Percentiles rank a stretch among this genome's conserved stretches.
Evolutionary conservation across 805 yeast species (phyloP).

Genomic region (Candida verbasci): DNA sequence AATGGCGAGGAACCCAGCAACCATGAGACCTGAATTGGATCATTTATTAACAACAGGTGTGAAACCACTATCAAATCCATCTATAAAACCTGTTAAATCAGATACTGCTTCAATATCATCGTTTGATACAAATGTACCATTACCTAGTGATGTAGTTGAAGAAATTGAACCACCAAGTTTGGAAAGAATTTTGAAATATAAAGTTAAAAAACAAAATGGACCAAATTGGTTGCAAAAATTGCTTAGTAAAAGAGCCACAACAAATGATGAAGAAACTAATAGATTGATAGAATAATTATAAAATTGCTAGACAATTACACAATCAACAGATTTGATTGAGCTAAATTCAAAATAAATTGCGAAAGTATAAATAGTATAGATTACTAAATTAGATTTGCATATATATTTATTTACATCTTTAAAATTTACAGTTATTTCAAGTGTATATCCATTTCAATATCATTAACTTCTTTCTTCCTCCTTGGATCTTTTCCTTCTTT

Average conservation of each 20-base stretch:
- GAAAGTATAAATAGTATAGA: too few relatives aligned
- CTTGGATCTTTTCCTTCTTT: slow-evolving; percentile 5
- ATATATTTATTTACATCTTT: too few relatives aligned
- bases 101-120: slow-evolving; percentile 17
- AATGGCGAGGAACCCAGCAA: slow-evolving; percentile 36
- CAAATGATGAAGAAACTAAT: slow-evolving; percentile 3
- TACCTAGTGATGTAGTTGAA: slow-evolving; percentile 18
- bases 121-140: slow-evolving; percentile 14
- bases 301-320: too few relatives aligned
- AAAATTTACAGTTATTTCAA: slow-evolving; percentile 6
- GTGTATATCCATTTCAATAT: slow-evolving; percentile 24
- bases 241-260: not conserved
- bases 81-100: slow-evolving; percentile 18
- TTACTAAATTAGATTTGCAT: too few relatives aligned
- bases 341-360: too few relatives aligned
- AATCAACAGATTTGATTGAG: too few relatives aligned
- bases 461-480: slow-evolving; percentile 8
- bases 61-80: not conserved
- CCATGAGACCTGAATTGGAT: slow-evolving; percentile 22
- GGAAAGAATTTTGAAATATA: slow-evolving; percentile 23
- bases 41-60: slow-evolving; percentile 1
- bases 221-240: slow-evolving; percentile 5
- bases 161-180: slow-evolving; percentile 35
- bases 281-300: not conserved
- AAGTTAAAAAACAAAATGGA: slow-evolving; percentile 15